Conservation (phyloP, 106 monocot genomes). For the Dactylorhiza incarnata region DNA sequence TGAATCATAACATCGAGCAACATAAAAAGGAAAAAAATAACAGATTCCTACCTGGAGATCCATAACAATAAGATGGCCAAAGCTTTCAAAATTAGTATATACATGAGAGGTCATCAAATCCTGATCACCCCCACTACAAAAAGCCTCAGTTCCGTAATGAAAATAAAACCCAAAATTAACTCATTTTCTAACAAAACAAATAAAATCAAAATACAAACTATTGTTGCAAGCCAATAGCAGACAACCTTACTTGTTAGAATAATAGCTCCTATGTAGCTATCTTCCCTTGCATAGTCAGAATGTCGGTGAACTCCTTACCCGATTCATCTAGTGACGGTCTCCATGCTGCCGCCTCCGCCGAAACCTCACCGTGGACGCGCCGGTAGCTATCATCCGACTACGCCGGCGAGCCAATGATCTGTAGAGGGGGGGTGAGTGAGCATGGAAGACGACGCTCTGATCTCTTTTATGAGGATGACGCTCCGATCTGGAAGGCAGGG, state of each 20-base stretch:
- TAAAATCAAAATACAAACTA: background rate
- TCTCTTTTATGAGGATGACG: no score
- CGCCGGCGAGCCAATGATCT: conserved; percentile 7
- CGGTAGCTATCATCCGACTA: conserved; percentile 44
- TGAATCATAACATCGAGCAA: no score
- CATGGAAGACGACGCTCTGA: no score
- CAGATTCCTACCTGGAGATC: no score
- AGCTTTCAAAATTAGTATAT: no score
- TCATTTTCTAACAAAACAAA: conserved; percentile 1
- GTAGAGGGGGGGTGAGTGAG: background rate
- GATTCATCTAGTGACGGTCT: conserved; percentile 30
- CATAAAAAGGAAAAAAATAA: no score
- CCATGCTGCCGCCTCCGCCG: conserved; percentile 40
- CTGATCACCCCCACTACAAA: conserved; percentile 94
- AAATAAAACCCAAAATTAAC: background rate
- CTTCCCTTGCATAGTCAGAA: conserved; percentile 91
- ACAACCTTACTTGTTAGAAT: conserved; percentile 75
- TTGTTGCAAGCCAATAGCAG: background rate
- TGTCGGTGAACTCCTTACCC: conserved; percentile 57
- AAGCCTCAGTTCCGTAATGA: conserved; percentile 61
- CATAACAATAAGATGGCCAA: no score
- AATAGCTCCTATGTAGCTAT: conserved; percentile 69
- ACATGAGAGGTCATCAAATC: conserved; percentile 38
- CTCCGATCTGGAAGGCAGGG: no score
- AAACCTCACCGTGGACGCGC: conserved; percentile 73